phyloP scores from a whole-genome alignment of 2,329 filamentous ascomycete genomes.

The Eurotiales sp. region DNA sequence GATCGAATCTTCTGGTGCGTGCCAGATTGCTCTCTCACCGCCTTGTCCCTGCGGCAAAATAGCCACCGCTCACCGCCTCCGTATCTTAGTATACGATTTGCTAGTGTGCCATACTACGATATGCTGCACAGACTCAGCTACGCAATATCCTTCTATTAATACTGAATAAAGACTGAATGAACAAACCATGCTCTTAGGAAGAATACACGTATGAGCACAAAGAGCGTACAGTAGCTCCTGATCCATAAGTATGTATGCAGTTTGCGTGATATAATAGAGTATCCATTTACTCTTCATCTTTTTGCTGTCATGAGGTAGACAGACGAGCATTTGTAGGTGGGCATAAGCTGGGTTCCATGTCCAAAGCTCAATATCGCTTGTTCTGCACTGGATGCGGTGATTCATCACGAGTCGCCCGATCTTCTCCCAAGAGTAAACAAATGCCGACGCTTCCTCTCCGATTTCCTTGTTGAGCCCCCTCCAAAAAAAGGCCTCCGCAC shows the following conservation, averaged over 20 bases:
- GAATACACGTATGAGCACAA: constrained; percentile 5
- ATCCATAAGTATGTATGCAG: constrained; percentile 6
- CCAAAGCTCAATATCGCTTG: too few relatives aligned
- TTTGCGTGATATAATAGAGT: background rate
- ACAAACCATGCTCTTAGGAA: background rate
- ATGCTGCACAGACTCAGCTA: too few relatives aligned
- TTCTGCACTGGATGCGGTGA: too few relatives aligned
- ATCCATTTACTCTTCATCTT: too few relatives aligned
- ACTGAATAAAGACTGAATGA: background rate
- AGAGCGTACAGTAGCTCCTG: constrained; percentile 1
- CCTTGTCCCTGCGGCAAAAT: constrained; percentile 13
- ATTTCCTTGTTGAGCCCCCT: background rate
- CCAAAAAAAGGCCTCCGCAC: constrained; percentile 5
- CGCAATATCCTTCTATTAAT: too few relatives aligned
- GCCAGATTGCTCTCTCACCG: constrained; percentile 22
- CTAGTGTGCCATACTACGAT: too few relatives aligned
- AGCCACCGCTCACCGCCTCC: background rate
- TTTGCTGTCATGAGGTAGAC: too few relatives aligned
- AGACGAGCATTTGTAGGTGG: too few relatives aligned
- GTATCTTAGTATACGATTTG: too few relatives aligned
- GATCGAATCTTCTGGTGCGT: constrained; percentile 41
- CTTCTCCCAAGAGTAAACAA: constrained; percentile 9
- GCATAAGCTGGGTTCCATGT: too few relatives aligned
- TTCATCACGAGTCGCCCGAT: background rate
- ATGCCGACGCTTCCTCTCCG: constrained; percentile 9